A percentile compares a stretch with the other conserved stretches of the same genome.
These are phyloP conservation scores for Mycena floridula DNA, from an alignment of 768 basidiomycete species.

Conservation along the genomic window DNA sequence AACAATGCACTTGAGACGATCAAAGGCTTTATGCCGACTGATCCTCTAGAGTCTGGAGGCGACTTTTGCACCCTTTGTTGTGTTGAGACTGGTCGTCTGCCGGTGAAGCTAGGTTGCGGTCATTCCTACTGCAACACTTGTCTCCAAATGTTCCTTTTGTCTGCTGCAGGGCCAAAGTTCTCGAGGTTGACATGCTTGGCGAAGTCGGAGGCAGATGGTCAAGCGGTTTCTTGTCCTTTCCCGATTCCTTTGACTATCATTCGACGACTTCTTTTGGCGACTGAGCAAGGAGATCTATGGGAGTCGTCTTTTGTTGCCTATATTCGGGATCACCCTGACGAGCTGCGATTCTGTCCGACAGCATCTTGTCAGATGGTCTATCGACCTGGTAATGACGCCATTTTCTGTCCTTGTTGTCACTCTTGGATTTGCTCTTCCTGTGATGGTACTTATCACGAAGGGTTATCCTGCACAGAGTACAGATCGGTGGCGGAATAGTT, in stretches of 20 bases:
- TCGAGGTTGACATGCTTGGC: constrained; percentile 34
- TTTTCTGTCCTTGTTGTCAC: constrained; percentile 33
- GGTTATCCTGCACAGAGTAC: constrained; percentile 27
- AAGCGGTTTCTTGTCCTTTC: constrained; percentile 21
- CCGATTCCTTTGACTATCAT: constrained; percentile 34
- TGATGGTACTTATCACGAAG: constrained; percentile 33
- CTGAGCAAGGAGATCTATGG: constrained; percentile 33
- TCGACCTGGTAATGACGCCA: constrained; percentile 18
- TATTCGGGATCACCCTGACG: constrained; percentile 31
- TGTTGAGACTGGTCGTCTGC: constrained; percentile 16
- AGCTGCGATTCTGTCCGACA: constrained; percentile 51
- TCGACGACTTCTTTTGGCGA: constrained; percentile 29
- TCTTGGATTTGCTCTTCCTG: constrained; percentile 32
- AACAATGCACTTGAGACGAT: constrained; percentile 11
- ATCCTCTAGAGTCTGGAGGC: background rate
- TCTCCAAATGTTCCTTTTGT: constrained; percentile 35
- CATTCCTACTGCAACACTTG: constrained; percentile 49
- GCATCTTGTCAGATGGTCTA: constrained; percentile 45
- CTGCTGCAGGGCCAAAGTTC: constrained; percentile 21
- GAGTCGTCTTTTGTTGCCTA: constrained; percentile 35
- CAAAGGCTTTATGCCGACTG: constrained; percentile 15
- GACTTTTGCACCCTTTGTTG: constrained; percentile 35
- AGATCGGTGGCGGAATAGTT: background rate
- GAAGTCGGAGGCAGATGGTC: constrained; percentile 6
- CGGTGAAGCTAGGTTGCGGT: constrained; percentile 32